Percentiles rank a stretch among this genome's conserved stretches.
These are phyloP conservation scores for Solanum chmielewskii DNA, from an alignment of 257 asterid genomes.

Conservation along the genomic window DNA sequence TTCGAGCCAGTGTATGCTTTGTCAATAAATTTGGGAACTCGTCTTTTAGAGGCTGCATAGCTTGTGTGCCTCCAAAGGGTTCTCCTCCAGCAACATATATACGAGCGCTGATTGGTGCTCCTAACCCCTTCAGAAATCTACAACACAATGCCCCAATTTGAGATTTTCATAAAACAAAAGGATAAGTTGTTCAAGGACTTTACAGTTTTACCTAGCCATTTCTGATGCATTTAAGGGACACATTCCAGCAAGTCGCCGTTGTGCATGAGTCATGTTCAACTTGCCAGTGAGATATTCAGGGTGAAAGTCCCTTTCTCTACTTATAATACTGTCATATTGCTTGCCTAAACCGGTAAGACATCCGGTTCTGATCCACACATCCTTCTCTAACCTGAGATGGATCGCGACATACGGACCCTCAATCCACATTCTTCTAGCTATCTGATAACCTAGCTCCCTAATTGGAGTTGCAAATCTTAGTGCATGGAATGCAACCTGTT, in stretches of 20 bases:
- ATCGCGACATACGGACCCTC: conserved; percentile 54
- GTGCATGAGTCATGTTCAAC: conserved; percentile 27
- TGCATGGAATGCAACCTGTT: conserved; percentile 57
- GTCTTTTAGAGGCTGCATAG: conserved; percentile 29
- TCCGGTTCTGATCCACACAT: conserved; percentile 59
- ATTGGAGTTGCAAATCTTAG: conserved; percentile 44
- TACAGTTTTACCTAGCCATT: conserved; percentile 24
- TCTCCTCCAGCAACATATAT: conserved; percentile 54
- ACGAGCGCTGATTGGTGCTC: conserved; percentile 27
- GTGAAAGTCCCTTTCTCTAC: conserved; percentile 25
- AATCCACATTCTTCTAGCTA: conserved; percentile 59
- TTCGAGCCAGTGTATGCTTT: conserved; percentile 27
- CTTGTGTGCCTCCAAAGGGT: conserved; percentile 42
- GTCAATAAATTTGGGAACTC: conserved; percentile 43
- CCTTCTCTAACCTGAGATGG: conserved; percentile 56
- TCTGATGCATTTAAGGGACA: conserved; percentile 54
- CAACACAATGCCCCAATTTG: background rate
- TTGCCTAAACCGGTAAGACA: conserved; percentile 54
- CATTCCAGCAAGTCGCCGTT: conserved; percentile 41
- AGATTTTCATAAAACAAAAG: background rate
- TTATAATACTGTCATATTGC: conserved; percentile 23
- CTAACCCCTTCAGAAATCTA: conserved; percentile 42
- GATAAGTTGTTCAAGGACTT: background rate
- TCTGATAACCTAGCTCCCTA: conserved; percentile 30
- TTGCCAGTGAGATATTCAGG: conserved; percentile 45